Base-by-base conservation (phyloP, 148 eudicot species). In the Arbutus unedo region DNA sequence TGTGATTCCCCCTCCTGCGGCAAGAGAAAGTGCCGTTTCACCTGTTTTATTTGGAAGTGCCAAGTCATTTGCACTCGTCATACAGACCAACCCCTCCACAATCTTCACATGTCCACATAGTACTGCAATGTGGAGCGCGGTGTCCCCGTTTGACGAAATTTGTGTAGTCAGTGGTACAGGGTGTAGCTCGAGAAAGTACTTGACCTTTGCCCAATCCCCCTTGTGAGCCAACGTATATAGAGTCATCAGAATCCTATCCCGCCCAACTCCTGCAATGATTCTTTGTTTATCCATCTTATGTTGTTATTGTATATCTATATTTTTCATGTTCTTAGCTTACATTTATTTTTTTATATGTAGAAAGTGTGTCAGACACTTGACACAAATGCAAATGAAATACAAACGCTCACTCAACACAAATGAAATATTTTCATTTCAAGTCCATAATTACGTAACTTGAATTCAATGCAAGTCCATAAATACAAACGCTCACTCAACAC, bases 11-110 rank as follows among this genome's bases (percentile, higher is more conserved):
- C 81, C 81, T n/a, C 4, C 81, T 15, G 81, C 72, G 5, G 81
- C 81, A 79, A 79, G 19, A n/a, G 81, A 79, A 60, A 79, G 81
- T 14, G 81, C 55, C 48, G 72, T 79, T 60, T 79, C 81, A 5
- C 71, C 54, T 0, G 8, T 19, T 4, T n/a, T 7, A 45, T 45
- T 79, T n/a, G 0, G 15, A 9, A 43, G 4, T 11, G 0, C 15
- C 43, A 79, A n/a, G 1, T 79, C 41, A 45, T 79, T 14, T 13
- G 14, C 19, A 45, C 49, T 41, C 3, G 15, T 60, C 81, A 44
- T 60, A 4, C 59, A 4, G 18, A 79, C 71, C 51, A 79, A 79
- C 54, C 60, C 81, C 38, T 79, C 71, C 57, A 79, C 81, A 60
- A 79, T 44, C 18, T 79, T 59, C 3, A 45, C 81, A 60, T 79